phyloP scores from a whole-genome alignment of 345 rosid genomes.

The Euclidium syriacum region DNA sequence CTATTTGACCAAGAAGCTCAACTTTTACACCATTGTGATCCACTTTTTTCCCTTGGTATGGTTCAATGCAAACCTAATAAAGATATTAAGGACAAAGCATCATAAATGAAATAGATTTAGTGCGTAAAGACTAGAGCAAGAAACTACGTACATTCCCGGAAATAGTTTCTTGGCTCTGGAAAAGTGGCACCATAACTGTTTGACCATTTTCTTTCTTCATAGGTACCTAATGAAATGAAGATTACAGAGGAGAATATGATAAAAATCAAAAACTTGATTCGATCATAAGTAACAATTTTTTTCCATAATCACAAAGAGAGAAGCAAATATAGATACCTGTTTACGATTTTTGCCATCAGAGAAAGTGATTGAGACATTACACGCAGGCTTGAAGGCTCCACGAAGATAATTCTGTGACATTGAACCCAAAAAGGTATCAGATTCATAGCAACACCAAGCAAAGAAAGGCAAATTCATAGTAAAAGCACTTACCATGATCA shows the following conservation, averaged over 20 bases:
- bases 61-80: conserved; percentile 73
- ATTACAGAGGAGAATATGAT: neutral
- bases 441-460: neutral
- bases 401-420: conserved; percentile 69
- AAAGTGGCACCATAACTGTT: conserved; percentile 71
- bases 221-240: conserved; percentile 48
- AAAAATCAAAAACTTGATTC: neutral
- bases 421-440: neutral
- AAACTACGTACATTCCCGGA: conserved; percentile 61
- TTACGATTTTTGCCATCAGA: conserved; percentile 82
- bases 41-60: conserved; percentile 88
- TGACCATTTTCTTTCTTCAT: conserved; percentile 95
- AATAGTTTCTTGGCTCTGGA: conserved; percentile 90
- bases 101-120: neutral
- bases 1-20: conserved; percentile 98
- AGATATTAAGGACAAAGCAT: neutral
- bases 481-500: conserved; percentile 34
- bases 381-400: conserved; percentile 97
- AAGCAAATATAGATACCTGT: conserved; percentile 46
- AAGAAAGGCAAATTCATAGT: neutral
- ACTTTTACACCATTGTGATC: conserved; percentile 95
- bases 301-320: neutral
- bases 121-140: neutral
- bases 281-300: neutral
- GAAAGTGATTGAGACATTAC: conserved; percentile 68